Evolutionary conservation across 148 eudicot genomes (phyloP).

Genomic region (Heliosperma pusillum): DNA sequence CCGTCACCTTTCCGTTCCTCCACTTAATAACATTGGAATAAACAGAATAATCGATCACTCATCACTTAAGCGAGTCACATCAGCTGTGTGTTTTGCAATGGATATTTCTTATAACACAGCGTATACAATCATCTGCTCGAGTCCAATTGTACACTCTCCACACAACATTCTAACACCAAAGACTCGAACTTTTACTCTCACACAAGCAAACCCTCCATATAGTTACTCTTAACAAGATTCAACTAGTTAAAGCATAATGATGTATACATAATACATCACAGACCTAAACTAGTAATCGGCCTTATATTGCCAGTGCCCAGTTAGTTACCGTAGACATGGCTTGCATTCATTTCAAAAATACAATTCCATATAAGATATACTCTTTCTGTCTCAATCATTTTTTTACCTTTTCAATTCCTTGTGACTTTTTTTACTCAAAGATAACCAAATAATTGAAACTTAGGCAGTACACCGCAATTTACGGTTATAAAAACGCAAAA

Average conservation of each 20-base stretch:
- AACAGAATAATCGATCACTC: background rate
- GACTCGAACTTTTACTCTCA: background rate
- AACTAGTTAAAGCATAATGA: background rate
- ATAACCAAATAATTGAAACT: no score
- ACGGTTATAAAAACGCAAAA: no score
- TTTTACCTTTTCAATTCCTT: no score
- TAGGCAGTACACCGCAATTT: no score
- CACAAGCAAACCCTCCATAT: background rate
- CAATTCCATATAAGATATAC: no score
- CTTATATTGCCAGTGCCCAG: background rate
- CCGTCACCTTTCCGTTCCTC: background rate
- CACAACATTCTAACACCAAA: background rate
- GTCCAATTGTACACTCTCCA: background rate
- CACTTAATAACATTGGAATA: background rate
- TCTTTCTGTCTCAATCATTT: background rate
- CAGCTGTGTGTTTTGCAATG: background rate
- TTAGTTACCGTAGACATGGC: no score
- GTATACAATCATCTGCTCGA: background rate
- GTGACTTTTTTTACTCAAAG: no score
- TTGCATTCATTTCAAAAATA: no score
- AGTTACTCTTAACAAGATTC: background rate
- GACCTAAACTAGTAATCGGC: background rate
- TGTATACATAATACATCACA: background rate
- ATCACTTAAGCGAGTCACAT: background rate
- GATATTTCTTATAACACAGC: background rate